Evolutionary conservation across 2,329 filamentous ascomycete species (phyloP).

Genomic region (Fusarium scirpi): DNA sequence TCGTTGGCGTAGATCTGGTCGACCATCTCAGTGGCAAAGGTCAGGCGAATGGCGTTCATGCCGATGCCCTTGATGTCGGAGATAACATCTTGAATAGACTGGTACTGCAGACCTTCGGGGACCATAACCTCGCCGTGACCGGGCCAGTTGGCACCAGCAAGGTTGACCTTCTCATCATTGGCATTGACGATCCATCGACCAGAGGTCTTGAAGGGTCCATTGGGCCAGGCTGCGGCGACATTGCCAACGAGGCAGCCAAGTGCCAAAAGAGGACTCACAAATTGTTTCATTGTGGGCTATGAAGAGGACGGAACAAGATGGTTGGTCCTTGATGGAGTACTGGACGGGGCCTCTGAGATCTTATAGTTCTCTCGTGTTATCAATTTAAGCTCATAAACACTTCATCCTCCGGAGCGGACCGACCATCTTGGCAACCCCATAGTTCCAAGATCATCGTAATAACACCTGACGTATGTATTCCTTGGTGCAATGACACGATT

Average conservation of each 20-base stretch:
- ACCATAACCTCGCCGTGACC: conserved; percentile 73
- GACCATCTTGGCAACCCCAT: conserved; percentile 1
- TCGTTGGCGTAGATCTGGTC: conserved; percentile 66
- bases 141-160: conserved; percentile 72
- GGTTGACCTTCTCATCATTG: conserved; percentile 54
- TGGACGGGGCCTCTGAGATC: neutral
- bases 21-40: conserved; percentile 73
- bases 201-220: conserved; percentile 54
- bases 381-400: neutral
- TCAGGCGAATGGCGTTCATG: conserved; percentile 73
- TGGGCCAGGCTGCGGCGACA: conserved; percentile 33
- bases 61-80: conserved; percentile 68
- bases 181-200: conserved; percentile 59
- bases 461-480: conserved; percentile 20
- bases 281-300: neutral
- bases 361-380: conserved; percentile 4
- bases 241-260: conserved; percentile 16
- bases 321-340: rapidly evolving
- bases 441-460: no score
- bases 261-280: conserved; percentile 8
- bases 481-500: neutral
- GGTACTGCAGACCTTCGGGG: conserved; percentile 72
- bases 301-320: no score
- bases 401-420: conserved; percentile 18
- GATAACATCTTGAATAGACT: conserved; percentile 66